phyloP scores from a whole-genome alignment of 2,329 filamentous ascomycete species.

The Trichothecium sympodiale region DNA sequence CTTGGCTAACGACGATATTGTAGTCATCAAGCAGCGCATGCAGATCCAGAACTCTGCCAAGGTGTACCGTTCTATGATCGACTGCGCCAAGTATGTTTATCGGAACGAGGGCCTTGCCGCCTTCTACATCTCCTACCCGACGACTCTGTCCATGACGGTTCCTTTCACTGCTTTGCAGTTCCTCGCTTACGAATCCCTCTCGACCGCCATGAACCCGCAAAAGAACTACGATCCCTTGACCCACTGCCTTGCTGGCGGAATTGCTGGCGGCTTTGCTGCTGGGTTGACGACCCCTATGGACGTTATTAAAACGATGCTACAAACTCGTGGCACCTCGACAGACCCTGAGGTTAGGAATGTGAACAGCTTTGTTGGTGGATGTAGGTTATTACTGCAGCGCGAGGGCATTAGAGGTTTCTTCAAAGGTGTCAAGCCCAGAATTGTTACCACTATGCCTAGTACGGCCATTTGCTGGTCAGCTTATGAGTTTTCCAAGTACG shows the following conservation, averaged over 20 bases:
- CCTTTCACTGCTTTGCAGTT: constrained; percentile 97
- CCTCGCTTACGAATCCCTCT: constrained; percentile 93
- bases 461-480: constrained; percentile 98
- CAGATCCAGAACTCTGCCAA: constrained; percentile 88
- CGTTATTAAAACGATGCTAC: constrained; percentile 94
- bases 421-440: constrained; percentile 79
- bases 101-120: constrained; percentile 76
- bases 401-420: constrained; percentile 85
- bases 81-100: constrained; percentile 86
- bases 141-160: constrained; percentile 95
- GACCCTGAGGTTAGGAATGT: constrained; percentile 77
- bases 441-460: constrained; percentile 95
- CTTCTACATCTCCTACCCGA: constrained; percentile 98
- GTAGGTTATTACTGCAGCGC: constrained; percentile 67
- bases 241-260: constrained; percentile 83
- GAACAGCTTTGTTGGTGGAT: constrained; percentile 71
- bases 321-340: constrained; percentile 75
- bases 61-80: constrained; percentile 72
- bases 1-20: too few relatives aligned
- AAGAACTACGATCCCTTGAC: constrained; percentile 86
- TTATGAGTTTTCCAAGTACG: constrained; percentile 59
- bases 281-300: constrained; percentile 93
- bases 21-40: constrained; percentile 99
- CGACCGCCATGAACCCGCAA: constrained; percentile 79
- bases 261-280: constrained; percentile 88